Evolutionary conservation across 495 filamentous ascomycete genomes (phyloP), one percentile per base, ranked within the genome.

Genomic region (Staphylotrichum tortipilum): DNA sequence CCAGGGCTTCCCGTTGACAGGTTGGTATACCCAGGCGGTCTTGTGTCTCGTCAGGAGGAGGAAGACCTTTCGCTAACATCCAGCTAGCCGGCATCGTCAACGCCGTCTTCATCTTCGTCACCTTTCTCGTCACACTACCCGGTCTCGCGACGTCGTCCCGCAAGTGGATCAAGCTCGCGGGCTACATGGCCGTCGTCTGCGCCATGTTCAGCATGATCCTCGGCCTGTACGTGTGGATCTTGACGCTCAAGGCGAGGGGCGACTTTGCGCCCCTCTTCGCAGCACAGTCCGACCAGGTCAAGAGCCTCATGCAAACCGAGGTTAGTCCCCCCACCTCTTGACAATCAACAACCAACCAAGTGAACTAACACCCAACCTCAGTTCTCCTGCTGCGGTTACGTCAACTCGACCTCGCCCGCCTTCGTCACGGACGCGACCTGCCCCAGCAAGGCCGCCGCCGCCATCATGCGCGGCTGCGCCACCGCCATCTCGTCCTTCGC

Each of bases 331-430:
- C 3, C 22, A 15, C 35, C 36, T 33, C 15, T 15, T 1, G 1
- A 2, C n/a, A n/a, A 26, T 33, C 34, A 6, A 36, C 14, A 3
- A 17, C 34, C 34, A 5, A 41, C 23, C 23, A 8, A 42, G 23
- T 42, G 23, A 43, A 24, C 22, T 8, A 1, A 10, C 3, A 2
- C 4, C 37, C 37, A 14, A n/a, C 15, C 3, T 4, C 56, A 86
- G 80, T 86, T 88, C 63, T 65, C 73, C 47, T 89, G 85, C 78
- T 89, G 85, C 55, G 85, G 85, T 31, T 89, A 85, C 67, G 58
- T 74, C 47, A 86, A 86, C 68, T 75, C 68, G 59, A 79, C 81
- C 18, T 74, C 77, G 7, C 82, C 81, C 18, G 73, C 74, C 34
- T 88, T 85, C 67, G 65, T 81, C 24, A 73, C 68, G 19, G 81